These are phyloP conservation scores for Nemania diffusa DNA, from an alignment of 2,329 filamentous ascomycete genomes.

Conservation along the genomic window DNA sequence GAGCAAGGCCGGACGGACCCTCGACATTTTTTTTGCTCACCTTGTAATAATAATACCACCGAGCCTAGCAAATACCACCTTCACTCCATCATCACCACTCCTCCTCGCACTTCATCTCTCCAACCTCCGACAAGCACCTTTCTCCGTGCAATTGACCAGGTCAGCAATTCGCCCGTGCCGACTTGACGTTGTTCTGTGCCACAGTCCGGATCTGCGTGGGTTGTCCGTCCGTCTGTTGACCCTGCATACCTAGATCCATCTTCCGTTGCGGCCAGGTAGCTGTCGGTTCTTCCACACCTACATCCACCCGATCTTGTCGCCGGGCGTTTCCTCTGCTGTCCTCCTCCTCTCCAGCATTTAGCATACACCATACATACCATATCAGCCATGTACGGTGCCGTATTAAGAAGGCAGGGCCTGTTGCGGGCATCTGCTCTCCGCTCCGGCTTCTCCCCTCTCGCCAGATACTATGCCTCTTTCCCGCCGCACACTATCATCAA, in stretches of 20 bases:
- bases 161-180: conserved; percentile 30
- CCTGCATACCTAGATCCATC: neutral
- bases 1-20: conserved; percentile 25
- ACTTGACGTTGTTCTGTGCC: conserved; percentile 38
- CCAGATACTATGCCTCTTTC: conserved; percentile 81
- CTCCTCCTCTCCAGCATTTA: conserved; percentile 36
- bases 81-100: conserved; percentile 1
- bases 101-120: conserved; percentile 14
- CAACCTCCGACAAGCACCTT: conserved; percentile 29
- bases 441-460: conserved; percentile 63
- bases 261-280: conserved; percentile 31
- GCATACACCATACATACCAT: conserved; percentile 27
- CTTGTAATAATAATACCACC: conserved; percentile 42
- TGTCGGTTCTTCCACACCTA: conserved; percentile 21
- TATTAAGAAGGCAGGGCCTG: conserved; percentile 71
- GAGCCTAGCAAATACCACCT: conserved; percentile 23
- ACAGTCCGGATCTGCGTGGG: conserved; percentile 31
- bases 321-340: conserved; percentile 13
- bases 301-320: conserved; percentile 37
- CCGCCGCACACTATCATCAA: conserved; percentile 94
- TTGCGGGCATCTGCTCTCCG: conserved; percentile 62
- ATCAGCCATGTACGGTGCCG: conserved; percentile 69
- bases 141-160: conserved; percentile 43
- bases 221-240: conserved; percentile 35
- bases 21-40: conserved; percentile 43